A percentile compares a stretch with the other conserved stretches of the same genome.
phyloP scores from a whole-genome alignment of 2,329 filamentous ascomycete genomes.

The Clarireedia paspali region DNA sequence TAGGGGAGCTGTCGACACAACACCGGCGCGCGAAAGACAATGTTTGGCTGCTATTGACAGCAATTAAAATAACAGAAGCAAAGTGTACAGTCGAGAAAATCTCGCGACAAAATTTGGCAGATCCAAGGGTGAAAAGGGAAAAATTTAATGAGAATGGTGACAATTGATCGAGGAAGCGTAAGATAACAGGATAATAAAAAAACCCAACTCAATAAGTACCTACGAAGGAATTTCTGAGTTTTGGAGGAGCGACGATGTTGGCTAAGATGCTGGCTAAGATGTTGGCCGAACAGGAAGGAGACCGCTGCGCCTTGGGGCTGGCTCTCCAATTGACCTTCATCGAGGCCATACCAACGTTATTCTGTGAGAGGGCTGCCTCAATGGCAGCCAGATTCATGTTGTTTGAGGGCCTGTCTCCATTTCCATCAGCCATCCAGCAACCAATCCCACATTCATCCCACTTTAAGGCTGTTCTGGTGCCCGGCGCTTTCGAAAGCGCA shows the following conservation, averaged over 20 bases:
- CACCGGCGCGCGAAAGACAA: too few species aligned
- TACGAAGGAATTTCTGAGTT: not conserved
- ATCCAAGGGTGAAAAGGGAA: too few species aligned
- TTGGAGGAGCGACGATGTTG: not conserved
- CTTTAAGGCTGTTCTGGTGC: too few species aligned
- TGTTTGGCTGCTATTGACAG: too few species aligned
- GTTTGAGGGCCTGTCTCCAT: not conserved
- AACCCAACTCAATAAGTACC: too few species aligned
- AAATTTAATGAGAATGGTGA: not conserved
- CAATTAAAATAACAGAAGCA: not conserved
- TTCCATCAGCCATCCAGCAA: not conserved
- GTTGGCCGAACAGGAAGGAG: not conserved
- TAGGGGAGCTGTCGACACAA: not conserved
- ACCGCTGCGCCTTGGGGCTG: constrained; percentile 1
- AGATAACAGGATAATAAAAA: not conserved
- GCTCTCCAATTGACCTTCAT: not conserved
- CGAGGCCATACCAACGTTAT: not conserved
- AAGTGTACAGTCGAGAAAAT: too few species aligned
- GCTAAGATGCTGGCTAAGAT: not conserved
- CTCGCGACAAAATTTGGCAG: not conserved
- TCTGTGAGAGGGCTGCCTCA: not conserved
- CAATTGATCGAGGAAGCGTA: not conserved
- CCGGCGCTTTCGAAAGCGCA: too few species aligned
- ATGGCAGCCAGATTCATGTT: not conserved
- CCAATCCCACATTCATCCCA: too few species aligned